Percentiles rank a stretch among this genome's conserved stretches.
phyloP scores from a whole-genome alignment of 1,139 yeast genomes.

The Ogataea hybrid region DNA sequence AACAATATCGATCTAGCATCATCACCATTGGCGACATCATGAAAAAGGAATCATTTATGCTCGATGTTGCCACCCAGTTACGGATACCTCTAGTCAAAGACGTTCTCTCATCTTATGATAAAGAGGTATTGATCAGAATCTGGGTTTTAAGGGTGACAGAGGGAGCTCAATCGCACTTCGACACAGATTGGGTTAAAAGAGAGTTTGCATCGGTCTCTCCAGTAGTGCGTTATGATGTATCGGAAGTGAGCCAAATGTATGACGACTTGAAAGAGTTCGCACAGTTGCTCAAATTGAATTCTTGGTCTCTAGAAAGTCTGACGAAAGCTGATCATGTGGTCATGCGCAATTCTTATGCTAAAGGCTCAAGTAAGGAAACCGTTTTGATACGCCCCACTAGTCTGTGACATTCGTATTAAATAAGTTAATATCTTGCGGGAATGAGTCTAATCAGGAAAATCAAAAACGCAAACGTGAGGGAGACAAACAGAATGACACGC shows the following conservation, averaged over 20 bases:
- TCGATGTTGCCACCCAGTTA: conserved; percentile 45
- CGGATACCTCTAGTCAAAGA: conserved; percentile 53
- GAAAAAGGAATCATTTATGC: conserved; percentile 49
- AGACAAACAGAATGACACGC: conserved; percentile 22
- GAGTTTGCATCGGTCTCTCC: background rate
- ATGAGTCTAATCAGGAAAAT: conserved; percentile 29
- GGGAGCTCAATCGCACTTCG: conserved; percentile 31
- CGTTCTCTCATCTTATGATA: conserved; percentile 45
- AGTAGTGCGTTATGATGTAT: background rate
- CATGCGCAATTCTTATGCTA: conserved; percentile 24
- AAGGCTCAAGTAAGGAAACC: conserved; percentile 26
- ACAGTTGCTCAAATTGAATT: background rate
- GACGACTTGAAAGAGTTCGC: background rate
- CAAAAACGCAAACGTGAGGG: conserved; percentile 26
- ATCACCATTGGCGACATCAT: conserved; percentile 54
- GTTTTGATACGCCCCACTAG: conserved; percentile 22
- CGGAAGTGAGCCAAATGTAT: background rate
- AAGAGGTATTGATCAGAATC: conserved; percentile 38
- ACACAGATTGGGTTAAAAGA: background rate
- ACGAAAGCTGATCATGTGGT: conserved; percentile 15
- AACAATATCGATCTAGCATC: conserved; percentile 38
- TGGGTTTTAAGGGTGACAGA: conserved; percentile 23
- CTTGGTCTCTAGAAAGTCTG: conserved; percentile 9
- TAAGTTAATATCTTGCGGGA: conserved; percentile 27
- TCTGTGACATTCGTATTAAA: conserved; percentile 3